Evolutionary conservation across 106 monocot species (phyloP), one percentile per base, ranked within the genome.

Genomic region (Phalaenopsis equestris): DNA sequence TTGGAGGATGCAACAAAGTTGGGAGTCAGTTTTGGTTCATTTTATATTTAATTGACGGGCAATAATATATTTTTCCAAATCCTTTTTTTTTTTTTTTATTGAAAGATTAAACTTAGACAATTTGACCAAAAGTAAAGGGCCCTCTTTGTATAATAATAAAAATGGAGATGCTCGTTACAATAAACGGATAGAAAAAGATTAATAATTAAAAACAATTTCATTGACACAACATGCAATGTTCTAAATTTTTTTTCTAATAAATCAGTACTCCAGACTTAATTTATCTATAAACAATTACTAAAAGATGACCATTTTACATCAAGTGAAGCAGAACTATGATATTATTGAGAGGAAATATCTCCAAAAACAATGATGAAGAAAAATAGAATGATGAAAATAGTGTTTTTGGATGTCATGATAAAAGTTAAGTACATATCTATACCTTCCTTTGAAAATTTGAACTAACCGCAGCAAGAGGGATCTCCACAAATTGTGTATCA

Each of bases 401-500:
- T 6, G 43, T 4, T 74, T 67, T 74, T 6, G 3, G 19, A 74
- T 74, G 17, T 45, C 41, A 74, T 43, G 74, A 43, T 42, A 43
- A 43, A 74, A 42, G 3, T 70, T 19, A 43, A 43, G 74, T 16
- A 18, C 24, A 42, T 76, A 76, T 76, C 10, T 5, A 48, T 70
- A 90, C 94, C 92, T 84, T 87, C 8, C 79, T 83, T 81, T 94
- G 94, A 79, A 87, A 81, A 4, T 76, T 76, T 75, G 84, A 85
- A 55, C 82, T 68, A 46, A 92, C 94, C 84, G 86, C 91, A 79
- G 92, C 84, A 85, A 94, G 92, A 64, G 94, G 94, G 83, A 94
- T 90, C 85, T 94, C 94, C 73, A 91, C 88, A 94, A 83, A 88
- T 65, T 80, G 88, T 56, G 84, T 87, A 46, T 94, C 91, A 77